Percentiles rank a stretch among this genome's conserved stretches.
phyloP scores from a whole-genome alignment of 176 grass and related monocot species.

The Musa acuminata region DNA sequence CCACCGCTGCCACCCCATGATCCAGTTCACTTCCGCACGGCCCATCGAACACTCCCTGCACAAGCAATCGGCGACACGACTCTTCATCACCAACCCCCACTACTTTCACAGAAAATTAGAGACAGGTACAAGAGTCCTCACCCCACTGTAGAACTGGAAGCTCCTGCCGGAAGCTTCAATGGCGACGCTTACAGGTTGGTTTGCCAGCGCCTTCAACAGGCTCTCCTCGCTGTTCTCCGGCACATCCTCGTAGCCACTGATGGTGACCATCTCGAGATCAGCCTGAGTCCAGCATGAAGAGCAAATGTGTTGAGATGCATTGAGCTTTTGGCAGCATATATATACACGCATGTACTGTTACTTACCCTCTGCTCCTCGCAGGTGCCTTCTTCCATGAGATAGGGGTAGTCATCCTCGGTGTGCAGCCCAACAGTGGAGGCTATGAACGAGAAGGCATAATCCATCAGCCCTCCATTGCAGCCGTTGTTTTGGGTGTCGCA shows the following conservation, averaged over 20 bases:
- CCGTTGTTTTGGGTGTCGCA: conserved; percentile 52
- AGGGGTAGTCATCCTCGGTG: conserved; percentile 60
- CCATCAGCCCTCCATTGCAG: conserved; percentile 66
- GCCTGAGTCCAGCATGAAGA: conserved; percentile 31
- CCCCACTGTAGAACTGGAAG: conserved; percentile 90
- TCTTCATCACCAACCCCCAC: not conserved
- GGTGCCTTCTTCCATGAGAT: conserved; percentile 70
- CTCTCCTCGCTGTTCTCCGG: conserved; percentile 56
- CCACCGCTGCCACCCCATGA: conserved; percentile 62
- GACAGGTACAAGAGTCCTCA: conserved; percentile 7
- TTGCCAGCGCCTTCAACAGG: conserved; percentile 56
- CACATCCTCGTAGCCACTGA: conserved; percentile 63
- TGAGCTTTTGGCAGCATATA: not conserved
- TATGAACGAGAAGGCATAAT: conserved; percentile 74
- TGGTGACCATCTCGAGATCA: conserved; percentile 31
- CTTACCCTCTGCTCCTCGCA: conserved; percentile 50
- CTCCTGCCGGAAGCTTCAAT: conserved; percentile 53
- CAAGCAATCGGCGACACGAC: not conserved
- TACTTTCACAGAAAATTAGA: not conserved
- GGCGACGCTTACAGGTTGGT: conserved; percentile 71
- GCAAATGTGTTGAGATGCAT: not conserved
- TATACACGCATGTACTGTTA: not conserved
- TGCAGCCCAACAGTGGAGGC: conserved; percentile 46
- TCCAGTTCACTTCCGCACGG: conserved; percentile 45
- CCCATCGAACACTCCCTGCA: conserved; percentile 67